Conservation (phyloP, 2,329 filamentous ascomycete genomes). For the Penicillium corylophilum region DNA sequence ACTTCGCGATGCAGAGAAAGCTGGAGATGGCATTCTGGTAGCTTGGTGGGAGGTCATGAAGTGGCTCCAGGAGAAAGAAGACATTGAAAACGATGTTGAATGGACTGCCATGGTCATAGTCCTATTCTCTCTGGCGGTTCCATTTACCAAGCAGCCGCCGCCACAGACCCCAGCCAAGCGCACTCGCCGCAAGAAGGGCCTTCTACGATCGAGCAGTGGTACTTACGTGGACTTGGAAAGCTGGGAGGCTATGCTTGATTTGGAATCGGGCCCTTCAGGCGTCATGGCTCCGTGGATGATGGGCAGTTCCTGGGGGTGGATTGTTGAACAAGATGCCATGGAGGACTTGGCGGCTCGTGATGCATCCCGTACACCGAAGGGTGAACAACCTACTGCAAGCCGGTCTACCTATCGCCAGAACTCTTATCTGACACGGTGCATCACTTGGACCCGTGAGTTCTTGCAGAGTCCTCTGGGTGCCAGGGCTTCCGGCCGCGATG, state of each 20-base stretch:
- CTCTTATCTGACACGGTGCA: conserved; percentile 47
- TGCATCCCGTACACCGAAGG: conserved; percentile 19
- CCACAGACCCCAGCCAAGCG: conserved; percentile 33
- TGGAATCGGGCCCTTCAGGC: conserved; percentile 44
- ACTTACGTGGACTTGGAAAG: conserved; percentile 44
- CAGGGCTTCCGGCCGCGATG: conserved; percentile 53
- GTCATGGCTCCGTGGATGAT: conserved; percentile 52
- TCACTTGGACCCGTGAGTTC: conserved; percentile 65
- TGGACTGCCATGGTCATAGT: conserved; percentile 69
- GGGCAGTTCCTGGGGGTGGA: conserved; percentile 69
- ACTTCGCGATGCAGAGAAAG: conserved; percentile 55
- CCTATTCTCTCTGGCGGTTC: conserved; percentile 63
- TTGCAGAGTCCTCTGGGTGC: conserved; percentile 60
- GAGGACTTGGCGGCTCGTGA: conserved; percentile 18
- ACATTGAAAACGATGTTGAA: conserved; percentile 55
- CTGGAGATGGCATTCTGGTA: conserved; percentile 62
- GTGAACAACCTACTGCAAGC: conserved; percentile 23
- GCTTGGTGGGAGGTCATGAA: conserved; percentile 73
- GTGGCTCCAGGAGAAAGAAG: conserved; percentile 60
- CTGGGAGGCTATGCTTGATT: conserved; percentile 51
- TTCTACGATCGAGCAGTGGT: conserved; percentile 53
- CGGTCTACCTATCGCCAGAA: conserved; percentile 38
- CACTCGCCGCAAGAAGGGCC: conserved; percentile 42
- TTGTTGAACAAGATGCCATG: conserved; percentile 57
- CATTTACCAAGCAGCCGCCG: conserved; percentile 50